Conservation (phyloP, 83 land plant genomes). For the Picea engelmannii region DNA sequence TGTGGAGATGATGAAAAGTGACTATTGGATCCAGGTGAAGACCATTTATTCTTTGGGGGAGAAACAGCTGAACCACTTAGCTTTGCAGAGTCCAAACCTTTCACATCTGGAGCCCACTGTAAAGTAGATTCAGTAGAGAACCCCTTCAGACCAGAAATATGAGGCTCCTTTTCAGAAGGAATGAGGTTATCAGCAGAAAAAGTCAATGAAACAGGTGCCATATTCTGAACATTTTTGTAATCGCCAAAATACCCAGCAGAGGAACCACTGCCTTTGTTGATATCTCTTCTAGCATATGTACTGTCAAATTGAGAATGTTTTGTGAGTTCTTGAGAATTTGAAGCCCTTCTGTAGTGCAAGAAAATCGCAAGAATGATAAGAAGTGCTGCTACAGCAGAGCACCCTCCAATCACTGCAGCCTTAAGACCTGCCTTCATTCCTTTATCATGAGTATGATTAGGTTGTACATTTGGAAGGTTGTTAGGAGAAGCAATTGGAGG, state of each 20-base stretch:
- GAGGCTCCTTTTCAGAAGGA: slow-evolving; percentile 45
- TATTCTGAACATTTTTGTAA: background rate
- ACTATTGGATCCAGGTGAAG: slow-evolving; percentile 63
- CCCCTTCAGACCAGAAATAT: slow-evolving; percentile 21
- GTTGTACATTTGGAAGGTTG: slow-evolving; percentile 19
- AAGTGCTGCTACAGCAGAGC: slow-evolving; percentile 57
- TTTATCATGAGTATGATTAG: slow-evolving; percentile 23
- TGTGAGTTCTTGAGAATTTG: slow-evolving; percentile 23
- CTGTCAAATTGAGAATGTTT: slow-evolving; percentile 19
- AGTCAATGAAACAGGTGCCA: slow-evolving; percentile 30
- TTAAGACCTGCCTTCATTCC: slow-evolving; percentile 43
- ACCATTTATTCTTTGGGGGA: slow-evolving; percentile 14
- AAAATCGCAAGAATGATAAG: slow-evolving; percentile 58
- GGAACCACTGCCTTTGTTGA: slow-evolving; percentile 26
- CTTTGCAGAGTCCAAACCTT: slow-evolving; percentile 10
- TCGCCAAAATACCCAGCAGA: slow-evolving; percentile 1
- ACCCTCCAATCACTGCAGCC: slow-evolving; percentile 61
- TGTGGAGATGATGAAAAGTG: slow-evolving; percentile 65
- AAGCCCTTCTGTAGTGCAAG: slow-evolving; percentile 46
- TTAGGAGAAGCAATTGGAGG: slow-evolving; percentile 42
- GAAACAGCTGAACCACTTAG: slow-evolving; percentile 14
- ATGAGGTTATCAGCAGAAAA: slow-evolving; percentile 65
- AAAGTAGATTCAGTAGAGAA: slow-evolving; percentile 12
- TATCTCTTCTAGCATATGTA: slow-evolving; percentile 26
- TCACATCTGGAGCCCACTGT: slow-evolving; percentile 16